Base-by-base conservation (phyloP, 202 grass and related monocot genomes). In the Bolboschoenoplectus hybrid region DNA sequence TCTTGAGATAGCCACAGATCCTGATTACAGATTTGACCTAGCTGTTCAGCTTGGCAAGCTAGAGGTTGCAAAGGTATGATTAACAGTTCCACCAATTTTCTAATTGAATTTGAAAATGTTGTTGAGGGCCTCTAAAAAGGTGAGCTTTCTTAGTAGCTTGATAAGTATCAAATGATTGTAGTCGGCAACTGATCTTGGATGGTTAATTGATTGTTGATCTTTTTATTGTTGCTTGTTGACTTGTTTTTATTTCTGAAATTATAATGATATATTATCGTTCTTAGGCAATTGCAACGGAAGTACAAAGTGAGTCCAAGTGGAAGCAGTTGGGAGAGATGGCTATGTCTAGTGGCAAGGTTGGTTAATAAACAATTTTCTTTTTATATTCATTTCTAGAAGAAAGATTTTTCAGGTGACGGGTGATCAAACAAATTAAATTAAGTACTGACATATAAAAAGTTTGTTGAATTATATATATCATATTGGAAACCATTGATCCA, bases 251-350 rank as follows among this genome's bases (percentile, higher is more conserved):
- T 72, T 81, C 5, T 50, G 44, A 63, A 66, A 16, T 53, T 81
- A 11, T 60, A 53, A 81, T 62, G 2, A 83, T 67, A 50, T 84
- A 69, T 52, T 82, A 17, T 26, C 51, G 7, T 89, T 84, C 86
- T 61, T 80, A 98, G 97, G 89, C 89, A 87, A 96, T 98, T 43
- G 93, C 93, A 2, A 76, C 81, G 81, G 93, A 94, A 88, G 87
- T 91, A 32, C 97, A 96, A 88, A 94, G 93, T 88, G 93, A 98
- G 86, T 98, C 96, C 20, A 98, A 98, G 87, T 98, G 93, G 96
- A 98, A 98, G 82, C 93, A 94, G 88, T 80, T 98, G 84, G 97
- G 97, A 26, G 97, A 96, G 74, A 86, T 96, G 3, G 97, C 97
- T 52, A 91, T 98, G 90, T 98, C 93, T 67, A 91, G 88, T 60